Conservation (phyloP, 768 basidiomycete species). For the Dentipellis fragilis region DNA sequence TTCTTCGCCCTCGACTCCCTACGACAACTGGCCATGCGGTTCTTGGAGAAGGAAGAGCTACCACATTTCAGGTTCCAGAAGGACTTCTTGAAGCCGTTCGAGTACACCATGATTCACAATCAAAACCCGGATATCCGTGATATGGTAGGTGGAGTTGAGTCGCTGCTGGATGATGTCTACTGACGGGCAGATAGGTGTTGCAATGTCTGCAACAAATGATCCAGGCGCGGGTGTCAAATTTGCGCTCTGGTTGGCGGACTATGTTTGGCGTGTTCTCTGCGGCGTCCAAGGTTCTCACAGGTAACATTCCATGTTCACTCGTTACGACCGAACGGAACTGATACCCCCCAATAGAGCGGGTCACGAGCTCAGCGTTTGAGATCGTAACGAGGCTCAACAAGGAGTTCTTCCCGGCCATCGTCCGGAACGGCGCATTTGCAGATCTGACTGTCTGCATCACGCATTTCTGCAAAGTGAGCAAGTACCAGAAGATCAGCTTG, state of each 20-base stretch:
- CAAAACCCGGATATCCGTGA: constrained; percentile 92
- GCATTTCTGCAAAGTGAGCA: constrained; percentile 98
- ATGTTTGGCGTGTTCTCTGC: constrained; percentile 99
- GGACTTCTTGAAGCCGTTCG: constrained; percentile 96
- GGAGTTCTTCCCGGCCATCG: constrained; percentile 85
- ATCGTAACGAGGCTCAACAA: constrained; percentile 87
- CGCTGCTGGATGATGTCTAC: not conserved
- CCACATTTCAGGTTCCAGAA: constrained; percentile 99
- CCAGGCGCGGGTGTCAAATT: constrained; percentile 86
- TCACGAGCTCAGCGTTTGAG: constrained; percentile 91
- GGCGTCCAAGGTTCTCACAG: constrained; percentile 85
- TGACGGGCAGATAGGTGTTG: constrained; percentile 48
- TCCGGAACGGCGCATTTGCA: constrained; percentile 88
- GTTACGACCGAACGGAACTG: not conserved
- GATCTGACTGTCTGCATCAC: constrained; percentile 96
- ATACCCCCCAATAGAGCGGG: constrained; percentile 50
- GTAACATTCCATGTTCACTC: constrained; percentile 33
- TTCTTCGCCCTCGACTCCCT: constrained; percentile 96
- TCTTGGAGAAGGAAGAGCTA: constrained; percentile 96
- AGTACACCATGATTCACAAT: constrained; percentile 96
- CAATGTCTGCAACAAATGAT: constrained; percentile 99
- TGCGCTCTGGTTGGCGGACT: constrained; percentile 97
- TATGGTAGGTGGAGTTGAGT: constrained; percentile 47
- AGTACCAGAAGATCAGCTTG: constrained; percentile 96
- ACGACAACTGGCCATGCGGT: constrained; percentile 94